Evolutionary conservation across 306 rosid genomes (phyloP), one percentile per base, ranked within the genome.

Genomic region (Quercus alba): DNA sequence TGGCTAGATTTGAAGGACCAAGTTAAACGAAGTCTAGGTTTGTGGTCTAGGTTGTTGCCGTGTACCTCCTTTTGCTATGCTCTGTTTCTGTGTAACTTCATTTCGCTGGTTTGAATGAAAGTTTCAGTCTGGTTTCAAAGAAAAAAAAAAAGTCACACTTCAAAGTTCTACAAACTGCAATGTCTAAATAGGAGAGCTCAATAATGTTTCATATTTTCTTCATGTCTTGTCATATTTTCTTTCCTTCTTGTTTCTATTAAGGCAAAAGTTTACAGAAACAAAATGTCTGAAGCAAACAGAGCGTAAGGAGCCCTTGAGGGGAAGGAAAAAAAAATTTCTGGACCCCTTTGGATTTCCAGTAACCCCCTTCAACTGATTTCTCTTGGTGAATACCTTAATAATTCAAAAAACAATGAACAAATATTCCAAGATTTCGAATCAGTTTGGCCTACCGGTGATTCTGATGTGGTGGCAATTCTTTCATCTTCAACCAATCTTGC

Each of bases 401-500:
- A 31, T 25, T 62, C 38, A 33, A 55, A 19, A 55, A 55, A 55
- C 21, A 55, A 55, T 5, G 59, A 55, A 55, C 21, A 15, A 55
- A 1, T 15, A 6, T 18, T 5, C 20, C 59, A 55, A 15, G 20
- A 55, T 55, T 19, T 55, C 3, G 1, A 62, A 62, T 62, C 69
- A 13, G 14, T 5, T 62, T 26, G 38, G 35, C 19, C 1, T 2
- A 4, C 20, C 26, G 5, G 69, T 62, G 69, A 33, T 55, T 58
- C 57, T 25, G 15, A n/a, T 4, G n/a, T 9, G 15, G 13, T 8
- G 13, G 73, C 8, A 63, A 76, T 59, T 23, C 18, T 44, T 8
- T 63, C 35, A 49, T 26, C 62, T 62, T 49, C 68, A 56, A 78
- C 56, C 55, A 57, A 20, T 68, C 55, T 71, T 23, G 78, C 66